phyloP scores from a whole-genome alignment of 305 asterid species.

The Fraxinus velutina region DNA sequence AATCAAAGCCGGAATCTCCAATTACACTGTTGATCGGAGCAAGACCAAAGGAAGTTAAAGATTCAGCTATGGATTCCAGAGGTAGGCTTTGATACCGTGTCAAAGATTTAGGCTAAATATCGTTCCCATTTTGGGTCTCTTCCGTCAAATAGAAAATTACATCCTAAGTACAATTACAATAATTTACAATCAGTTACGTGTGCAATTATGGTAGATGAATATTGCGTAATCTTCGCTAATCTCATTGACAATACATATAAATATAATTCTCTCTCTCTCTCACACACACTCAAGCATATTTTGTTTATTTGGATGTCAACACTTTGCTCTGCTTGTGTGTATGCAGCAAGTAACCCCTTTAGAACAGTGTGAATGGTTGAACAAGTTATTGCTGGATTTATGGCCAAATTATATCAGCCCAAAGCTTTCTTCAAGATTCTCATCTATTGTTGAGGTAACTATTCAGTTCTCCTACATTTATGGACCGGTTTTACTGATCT shows the following conservation, averaged over 20 bases:
- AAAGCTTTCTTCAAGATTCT: conserved; percentile 78
- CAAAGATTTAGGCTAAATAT: too few relatives aligned
- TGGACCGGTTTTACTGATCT: background rate
- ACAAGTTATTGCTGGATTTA: conserved; percentile 68
- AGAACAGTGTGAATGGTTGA: conserved; percentile 98
- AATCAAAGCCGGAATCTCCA: too few relatives aligned
- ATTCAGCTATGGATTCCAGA: too few relatives aligned
- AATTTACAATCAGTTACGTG: background rate
- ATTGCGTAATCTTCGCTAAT: background rate
- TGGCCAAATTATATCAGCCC: conserved; percentile 77
- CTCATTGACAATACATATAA: too few relatives aligned
- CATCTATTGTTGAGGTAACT: conserved; percentile 82
- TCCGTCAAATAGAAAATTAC: too few relatives aligned
- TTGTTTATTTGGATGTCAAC: background rate
- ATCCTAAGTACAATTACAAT: too few relatives aligned
- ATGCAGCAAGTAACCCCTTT: conserved; percentile 71
- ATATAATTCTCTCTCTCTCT: background rate
- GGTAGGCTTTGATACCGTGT: too few relatives aligned
- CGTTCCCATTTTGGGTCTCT: too few relatives aligned
- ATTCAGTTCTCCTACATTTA: conserved; percentile 17
- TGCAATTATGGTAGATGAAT: background rate
- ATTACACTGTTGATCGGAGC: too few relatives aligned
- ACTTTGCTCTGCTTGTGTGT: conserved; percentile 20
- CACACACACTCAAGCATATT: background rate
- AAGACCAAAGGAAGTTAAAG: too few relatives aligned